Percentiles rank a stretch among this genome's conserved stretches.
Conservation (phyloP, 2,329 filamentous ascomycete genomes). For the Westerdykella ornata region DNA sequence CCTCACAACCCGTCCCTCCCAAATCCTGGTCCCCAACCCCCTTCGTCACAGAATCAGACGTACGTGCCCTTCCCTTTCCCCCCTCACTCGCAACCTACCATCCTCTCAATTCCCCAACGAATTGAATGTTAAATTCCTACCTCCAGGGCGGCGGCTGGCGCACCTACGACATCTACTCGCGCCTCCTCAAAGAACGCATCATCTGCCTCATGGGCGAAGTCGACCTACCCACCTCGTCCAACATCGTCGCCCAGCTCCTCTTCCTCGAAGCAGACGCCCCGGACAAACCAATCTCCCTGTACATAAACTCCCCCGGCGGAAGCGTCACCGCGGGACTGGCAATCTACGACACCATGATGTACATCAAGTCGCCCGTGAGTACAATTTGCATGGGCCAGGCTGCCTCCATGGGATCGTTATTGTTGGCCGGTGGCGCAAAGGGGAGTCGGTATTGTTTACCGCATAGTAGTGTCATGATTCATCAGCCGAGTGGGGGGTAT, state of each 20-base stretch:
- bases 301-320: conserved; percentile 94
- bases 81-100: background rate
- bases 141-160: conserved; percentile 47
- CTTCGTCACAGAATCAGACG: conserved; percentile 47
- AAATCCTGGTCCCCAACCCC: conserved; percentile 43
- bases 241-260: conserved; percentile 88
- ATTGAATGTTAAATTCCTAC: too few species aligned
- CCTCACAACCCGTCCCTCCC: conserved; percentile 13
- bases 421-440: conserved; percentile 77
- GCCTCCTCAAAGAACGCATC: conserved; percentile 68
- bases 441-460: conserved; percentile 84
- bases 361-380: conserved; percentile 85
- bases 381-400: conserved; percentile 95
- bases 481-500: conserved; percentile 80
- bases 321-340: conserved; percentile 78
- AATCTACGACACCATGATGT: conserved; percentile 98
- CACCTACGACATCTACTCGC: conserved; percentile 45
- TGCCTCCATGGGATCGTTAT: conserved; percentile 86
- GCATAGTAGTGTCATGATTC: conserved; percentile 95
- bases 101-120: conserved; percentile 3
- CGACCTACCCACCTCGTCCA: conserved; percentile 84
- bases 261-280: conserved; percentile 97
- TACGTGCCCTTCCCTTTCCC: conserved; percentile 19
- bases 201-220: conserved; percentile 89
- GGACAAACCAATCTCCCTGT: conserved; percentile 90